Base-by-base conservation (phyloP, 441 rosid genomes). In the Erodium texanum region DNA sequence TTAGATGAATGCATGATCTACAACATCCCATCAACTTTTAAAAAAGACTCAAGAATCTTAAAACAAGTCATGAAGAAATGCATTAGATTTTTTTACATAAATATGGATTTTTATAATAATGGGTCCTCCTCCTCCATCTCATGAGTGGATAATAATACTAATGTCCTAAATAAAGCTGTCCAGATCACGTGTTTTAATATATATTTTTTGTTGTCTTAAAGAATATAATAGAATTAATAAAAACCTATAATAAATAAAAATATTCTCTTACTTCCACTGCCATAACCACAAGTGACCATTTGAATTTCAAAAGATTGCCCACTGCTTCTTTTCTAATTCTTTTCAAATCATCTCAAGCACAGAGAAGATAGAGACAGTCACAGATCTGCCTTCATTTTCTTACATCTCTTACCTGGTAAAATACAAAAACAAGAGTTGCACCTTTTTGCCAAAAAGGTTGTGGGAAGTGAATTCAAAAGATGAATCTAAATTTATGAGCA, bases 91-190 rank as follows among this genome's bases (percentile, higher is more conserved):
- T 14, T 10, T 10, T 45, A 45, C 20, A 4, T 15, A 52, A 7
- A 52, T 52, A n/a, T 16, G 9, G 1, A 52, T 3, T 52, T 3
- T n/a, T 3, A 52, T 52, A 16, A 3, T 5, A 52, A 52, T 16
- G 58, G 58, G 58, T 52, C 58, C 58, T 52, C 58, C 58, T 32
- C 36, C 36, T 1, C 5, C 5, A 52, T 16, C 58, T 52, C 58
- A 52, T 52, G 20, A 52, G 58, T 52, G 58, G 58, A 52, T 52
- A 52, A 52, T 52, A 52, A 52, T 52, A n/a, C 15, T 52, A 52
- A 32, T 15, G 58, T 16, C 22, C 36, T 4, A 32, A 32, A 32
- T 2, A 52, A 52, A 52, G 58, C 19, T 52, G 58, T 15, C 58
- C 58, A 5, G 58, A 4, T 52, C 58, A 52, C 58, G 20, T 52